Base-by-base conservation (phyloP, 768 basidiomycete species). In the Leucocoprinus sp. region DNA sequence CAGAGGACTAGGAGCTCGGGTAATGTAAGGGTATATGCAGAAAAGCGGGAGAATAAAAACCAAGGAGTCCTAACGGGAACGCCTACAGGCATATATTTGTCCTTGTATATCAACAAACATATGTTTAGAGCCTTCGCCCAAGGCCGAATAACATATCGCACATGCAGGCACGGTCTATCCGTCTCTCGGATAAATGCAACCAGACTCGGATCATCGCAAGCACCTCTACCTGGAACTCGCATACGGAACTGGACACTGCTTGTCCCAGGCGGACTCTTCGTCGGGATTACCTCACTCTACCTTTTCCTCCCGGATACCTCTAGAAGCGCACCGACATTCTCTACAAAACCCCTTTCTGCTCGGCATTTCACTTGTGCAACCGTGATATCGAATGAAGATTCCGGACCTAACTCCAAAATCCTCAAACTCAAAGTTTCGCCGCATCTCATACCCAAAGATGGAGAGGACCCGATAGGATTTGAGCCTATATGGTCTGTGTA, bases 401-500 rank as follows among this genome's bases (percentile, higher is more conserved):
- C 70, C 26, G 79, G 80, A 0, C 64, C 75, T 8, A 64, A 78
- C 54, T 76, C 82, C 8, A 84, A 80, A 50, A 62, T 91, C 7
- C 61, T 91, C 15, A 77, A 77, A 9, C 62, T 91, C 37, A 65
- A 68, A 3, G 57, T 88, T 7, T 76, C 82, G 8, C 65, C 65
- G 2, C 56, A 68, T 31, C 54, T 70, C 3, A 53, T 74, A 44
- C 66, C 61, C 39, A 44, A 49, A 14, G 36, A 55, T 45, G 43
- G 11, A 14, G 36, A 46, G 6, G 47, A 58, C 34, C 45, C 53
- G 23, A 37, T 6, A 39, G 56, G 49, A 19, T 67, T 65, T 45
- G 50, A 49, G 49, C 76, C 72, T 22, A 77, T 89, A 48, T 91
- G 80, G 76, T 84, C 85, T 29, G 65, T 92, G 9, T 91, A 72